Evolutionary conservation across 805 yeast genomes (phyloP).

Genomic region (Spathaspora sp.): DNA sequence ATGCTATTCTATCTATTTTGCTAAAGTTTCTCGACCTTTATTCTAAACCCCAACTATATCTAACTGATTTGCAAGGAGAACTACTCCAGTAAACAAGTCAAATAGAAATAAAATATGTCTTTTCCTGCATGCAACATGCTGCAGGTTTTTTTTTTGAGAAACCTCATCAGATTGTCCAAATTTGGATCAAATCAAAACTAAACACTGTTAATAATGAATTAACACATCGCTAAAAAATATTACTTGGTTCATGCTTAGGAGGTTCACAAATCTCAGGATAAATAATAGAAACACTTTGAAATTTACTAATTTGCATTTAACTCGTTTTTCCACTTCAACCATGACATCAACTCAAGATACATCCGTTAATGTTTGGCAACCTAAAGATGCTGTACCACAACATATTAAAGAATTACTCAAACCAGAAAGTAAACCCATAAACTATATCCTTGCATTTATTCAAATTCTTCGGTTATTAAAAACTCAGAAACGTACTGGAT

Average conservation of each 20-base stretch:
- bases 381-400: constrained; percentile 50
- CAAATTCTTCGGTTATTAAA: constrained; percentile 73
- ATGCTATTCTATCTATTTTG: too few relatives aligned
- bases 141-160: neutral
- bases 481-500: constrained; percentile 85
- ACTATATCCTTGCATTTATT: constrained; percentile 54
- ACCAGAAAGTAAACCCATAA: constrained; percentile 23
- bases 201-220: too few relatives aligned
- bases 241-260: neutral
- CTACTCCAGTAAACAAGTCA: too few relatives aligned
- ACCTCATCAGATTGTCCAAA: neutral
- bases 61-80: too few relatives aligned
- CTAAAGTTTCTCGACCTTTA: too few relatives aligned
- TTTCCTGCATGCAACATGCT: neutral
- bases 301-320: neutral
- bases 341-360: constrained; percentile 3
- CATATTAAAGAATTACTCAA: constrained; percentile 36
- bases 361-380: constrained; percentile 42
- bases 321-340: neutral
- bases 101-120: too few relatives aligned
- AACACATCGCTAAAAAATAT: neutral
- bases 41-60: too few relatives aligned
- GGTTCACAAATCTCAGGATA: neutral
- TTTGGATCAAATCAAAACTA: neutral
- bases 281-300: neutral